Base-by-base conservation (phyloP, 2,329 filamentous ascomycete species). In the Fusarium dimerum region DNA sequence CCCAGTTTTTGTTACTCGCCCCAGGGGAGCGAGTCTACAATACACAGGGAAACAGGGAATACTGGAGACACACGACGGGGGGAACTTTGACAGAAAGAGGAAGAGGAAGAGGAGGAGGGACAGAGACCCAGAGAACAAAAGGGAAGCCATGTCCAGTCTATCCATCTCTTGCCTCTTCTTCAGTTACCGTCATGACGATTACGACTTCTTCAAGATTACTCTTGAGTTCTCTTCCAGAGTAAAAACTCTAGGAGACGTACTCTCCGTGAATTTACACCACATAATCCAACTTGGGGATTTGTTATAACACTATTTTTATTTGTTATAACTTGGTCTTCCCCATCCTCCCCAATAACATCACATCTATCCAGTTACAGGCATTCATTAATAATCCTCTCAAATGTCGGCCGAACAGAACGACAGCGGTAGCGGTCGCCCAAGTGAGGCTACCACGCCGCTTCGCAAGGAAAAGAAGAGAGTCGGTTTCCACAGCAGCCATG, bases 381-480 rank as follows among this genome's bases (percentile, higher is more conserved):
- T 48, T 41, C 20, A 48, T 46, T 51, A 36, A 45, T 18, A 16
- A 20, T 36, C 30, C 20, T 45, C 44, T 44, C 47, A 41, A 45
- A 64, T 66, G 63, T 50, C 55, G 50, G 51, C 58, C 51, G 60
- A 66, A 45, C 57, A 61, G 26, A 66, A 61, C 52, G 67, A 65
- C 52, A 69, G 60, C 52, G 61, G 55, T n/a, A 56, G 53, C 6
- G 54, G 36, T 26, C 20, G 20, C 18, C 57, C 62, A 16, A 69
- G 62, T 43, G 65, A 66, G 59, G 59, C 64, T 51, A 59, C 63
- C 49, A 69, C 68, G 34, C 68, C 71, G 20, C 52, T 59, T 47
- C 68, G 64, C 45, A 74, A 63, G 56, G 69, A 71, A 46, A 76
- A 76, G 68, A 76, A 76, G 66, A 66, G 68, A 41, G 73, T 76